Evolutionary conservation across 163 green algal genomes (phyloP).

Genomic region (Coccomyxa subellipsoidea): DNA sequence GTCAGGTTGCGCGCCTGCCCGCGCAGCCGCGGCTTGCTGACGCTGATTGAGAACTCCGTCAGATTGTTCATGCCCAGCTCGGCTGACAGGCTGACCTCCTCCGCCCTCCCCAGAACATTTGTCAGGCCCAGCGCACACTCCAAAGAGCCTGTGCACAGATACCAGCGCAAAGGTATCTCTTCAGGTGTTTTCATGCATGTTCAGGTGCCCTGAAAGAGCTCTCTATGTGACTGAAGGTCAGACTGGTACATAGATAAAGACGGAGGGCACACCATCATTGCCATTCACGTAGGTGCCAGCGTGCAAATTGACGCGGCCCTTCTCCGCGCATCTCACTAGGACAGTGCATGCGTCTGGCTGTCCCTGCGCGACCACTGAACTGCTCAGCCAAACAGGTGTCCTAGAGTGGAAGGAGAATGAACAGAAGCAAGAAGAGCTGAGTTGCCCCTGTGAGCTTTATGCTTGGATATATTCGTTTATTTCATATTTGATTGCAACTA

Average conservation of each 20-base stretch:
- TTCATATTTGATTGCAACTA: no score
- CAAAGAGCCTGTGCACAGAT: slow-evolving; percentile 37
- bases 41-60: background rate
- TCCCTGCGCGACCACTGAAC: slow-evolving; percentile 19
- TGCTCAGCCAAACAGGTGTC: background rate
- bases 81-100: slow-evolving; percentile 38
- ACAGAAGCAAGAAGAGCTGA: no score
- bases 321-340: slow-evolving; percentile 48
- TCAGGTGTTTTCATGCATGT: background rate
- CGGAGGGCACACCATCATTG: slow-evolving; percentile 31
- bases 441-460: no score
- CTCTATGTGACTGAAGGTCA: background rate
- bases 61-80: background rate
- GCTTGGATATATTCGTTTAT: no score
- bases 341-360: slow-evolving; percentile 42
- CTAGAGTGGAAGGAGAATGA: no score
- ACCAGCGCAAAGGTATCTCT: background rate
- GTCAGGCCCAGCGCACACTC: slow-evolving; percentile 48
- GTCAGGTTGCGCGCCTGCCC: slow-evolving; percentile 25
- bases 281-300: slow-evolving; percentile 68
- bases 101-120: slow-evolving; percentile 54
- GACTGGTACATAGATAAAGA: background rate
- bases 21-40: slow-evolving; percentile 35
- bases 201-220: background rate
- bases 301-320: slow-evolving; percentile 50